These are phyloP conservation scores for Leccinum insolens DNA, from an alignment of 1,284 basidiomycete genomes.

Conservation along the genomic window DNA sequence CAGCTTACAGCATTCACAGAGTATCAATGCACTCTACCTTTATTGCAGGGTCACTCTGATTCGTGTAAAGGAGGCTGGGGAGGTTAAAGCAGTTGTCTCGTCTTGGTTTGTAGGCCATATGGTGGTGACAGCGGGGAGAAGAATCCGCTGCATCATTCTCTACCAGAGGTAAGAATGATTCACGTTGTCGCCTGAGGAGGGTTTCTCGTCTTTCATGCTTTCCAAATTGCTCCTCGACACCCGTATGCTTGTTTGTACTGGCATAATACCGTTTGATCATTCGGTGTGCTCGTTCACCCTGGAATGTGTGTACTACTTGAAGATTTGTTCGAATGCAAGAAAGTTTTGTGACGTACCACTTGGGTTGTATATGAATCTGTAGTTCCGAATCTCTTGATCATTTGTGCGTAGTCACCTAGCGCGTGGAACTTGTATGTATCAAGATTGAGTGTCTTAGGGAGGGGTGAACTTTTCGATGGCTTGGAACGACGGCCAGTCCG, in stretches of 20 bases:
- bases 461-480: not conserved
- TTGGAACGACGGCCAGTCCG: not conserved
- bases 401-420: not conserved
- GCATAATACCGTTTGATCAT: not conserved
- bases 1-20: not conserved
- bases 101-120: not conserved
- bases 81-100: not conserved
- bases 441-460: constrained; percentile 1
- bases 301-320: too few relatives aligned
- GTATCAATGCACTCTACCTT: not conserved
- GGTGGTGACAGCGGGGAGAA: not conserved
- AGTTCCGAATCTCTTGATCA: not conserved
- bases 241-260: not conserved
- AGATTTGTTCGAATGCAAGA: not conserved
- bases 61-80: not conserved
- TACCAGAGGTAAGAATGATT: not conserved
- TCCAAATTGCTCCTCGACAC: not conserved
- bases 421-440: constrained; percentile 10
- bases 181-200: not conserved
- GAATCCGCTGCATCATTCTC: not conserved
- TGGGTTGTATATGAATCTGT: not conserved
- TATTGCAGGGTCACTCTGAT: not conserved
- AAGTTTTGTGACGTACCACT: not conserved
- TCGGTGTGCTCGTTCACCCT: not conserved
- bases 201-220: not conserved